Conservation (phyloP, 2,329 filamentous ascomycete genomes). For the Clathrospora elynae region DNA sequence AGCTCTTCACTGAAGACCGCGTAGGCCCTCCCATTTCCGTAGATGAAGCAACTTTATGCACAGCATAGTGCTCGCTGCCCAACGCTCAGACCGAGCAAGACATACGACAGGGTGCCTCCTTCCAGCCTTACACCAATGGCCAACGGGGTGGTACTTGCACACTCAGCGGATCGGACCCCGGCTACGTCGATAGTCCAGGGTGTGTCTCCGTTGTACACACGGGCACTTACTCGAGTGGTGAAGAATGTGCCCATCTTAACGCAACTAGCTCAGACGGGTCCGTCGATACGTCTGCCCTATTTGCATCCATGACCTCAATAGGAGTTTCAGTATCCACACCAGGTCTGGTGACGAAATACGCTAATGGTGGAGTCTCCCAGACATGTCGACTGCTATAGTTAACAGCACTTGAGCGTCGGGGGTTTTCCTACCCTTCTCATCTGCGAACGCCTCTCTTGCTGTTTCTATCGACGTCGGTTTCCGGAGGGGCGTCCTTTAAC, state of each 20-base stretch:
- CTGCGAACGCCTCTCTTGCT: slow-evolving; percentile 4
- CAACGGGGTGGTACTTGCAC: slow-evolving; percentile 28
- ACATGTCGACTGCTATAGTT: slow-evolving; percentile 18
- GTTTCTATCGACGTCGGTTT: background rate
- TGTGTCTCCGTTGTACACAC: slow-evolving; percentile 29
- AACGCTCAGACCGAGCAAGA: slow-evolving; percentile 30
- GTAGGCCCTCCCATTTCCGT: slow-evolving; percentile 22
- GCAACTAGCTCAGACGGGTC: slow-evolving; percentile 9
- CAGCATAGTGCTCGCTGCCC: slow-evolving; percentile 36
- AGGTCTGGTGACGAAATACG: slow-evolving; percentile 24
- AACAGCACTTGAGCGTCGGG: slow-evolving; percentile 15
- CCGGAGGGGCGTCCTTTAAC: slow-evolving; percentile 5
- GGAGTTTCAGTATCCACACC: slow-evolving; percentile 31
- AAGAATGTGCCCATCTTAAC: slow-evolving; percentile 26
- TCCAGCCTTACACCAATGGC: slow-evolving; percentile 25
- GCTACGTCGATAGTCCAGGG: slow-evolving; percentile 21
- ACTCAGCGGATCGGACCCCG: slow-evolving; percentile 16
- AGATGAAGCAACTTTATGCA: slow-evolving; percentile 31
- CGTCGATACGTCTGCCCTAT: slow-evolving; percentile 26
- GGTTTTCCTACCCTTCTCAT: slow-evolving; percentile 14
- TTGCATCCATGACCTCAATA: slow-evolving; percentile 29
- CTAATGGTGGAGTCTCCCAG: slow-evolving; percentile 27
- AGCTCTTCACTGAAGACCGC: slow-evolving; percentile 25
- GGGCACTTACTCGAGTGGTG: slow-evolving; percentile 25
- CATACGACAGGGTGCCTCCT: slow-evolving; percentile 31